Conservation (phyloP, 2,329 filamentous ascomycete genomes). For the Phaeoacremonium minimum region DNA sequence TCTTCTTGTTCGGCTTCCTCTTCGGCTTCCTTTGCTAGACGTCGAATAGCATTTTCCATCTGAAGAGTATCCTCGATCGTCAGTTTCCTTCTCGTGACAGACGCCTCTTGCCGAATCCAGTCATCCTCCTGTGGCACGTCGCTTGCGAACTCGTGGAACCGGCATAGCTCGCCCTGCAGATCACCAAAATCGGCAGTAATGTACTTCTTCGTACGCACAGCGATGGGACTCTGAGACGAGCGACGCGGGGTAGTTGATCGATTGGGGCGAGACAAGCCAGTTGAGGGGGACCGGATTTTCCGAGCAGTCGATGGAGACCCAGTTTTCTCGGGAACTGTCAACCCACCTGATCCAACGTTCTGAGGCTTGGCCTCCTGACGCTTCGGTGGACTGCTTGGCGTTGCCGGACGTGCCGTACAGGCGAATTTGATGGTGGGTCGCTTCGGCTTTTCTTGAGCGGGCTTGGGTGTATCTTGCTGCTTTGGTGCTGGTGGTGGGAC, state of each 20-base stretch:
- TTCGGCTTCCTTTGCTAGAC: conserved; percentile 83
- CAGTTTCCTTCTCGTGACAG: conserved; percentile 62
- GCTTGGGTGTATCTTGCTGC: conserved; percentile 2
- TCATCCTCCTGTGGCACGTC: conserved; percentile 80
- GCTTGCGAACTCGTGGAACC: conserved; percentile 89
- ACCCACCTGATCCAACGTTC: conserved; percentile 9
- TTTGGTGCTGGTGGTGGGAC: conserved; percentile 1
- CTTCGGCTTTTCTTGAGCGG: conserved; percentile 25
- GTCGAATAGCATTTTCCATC: conserved; percentile 85
- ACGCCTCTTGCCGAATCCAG: conserved; percentile 73
- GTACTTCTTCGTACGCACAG: conserved; percentile 37
- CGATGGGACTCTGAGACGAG: conserved; percentile 29
- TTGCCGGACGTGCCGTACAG: conserved; percentile 53
- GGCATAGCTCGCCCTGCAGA: conserved; percentile 50
- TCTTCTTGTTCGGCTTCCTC: conserved; percentile 78
- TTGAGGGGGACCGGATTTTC: conserved; percentile 20
- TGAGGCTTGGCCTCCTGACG: conserved; percentile 14
- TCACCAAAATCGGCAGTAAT: conserved; percentile 46
- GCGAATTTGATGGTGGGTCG: conserved; percentile 72
- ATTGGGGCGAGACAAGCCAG: conserved; percentile 10
- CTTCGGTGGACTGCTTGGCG: conserved; percentile 30
- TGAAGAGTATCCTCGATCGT: conserved; percentile 86
- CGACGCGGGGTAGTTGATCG: conserved; percentile 27
- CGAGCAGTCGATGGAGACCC: conserved; percentile 22
- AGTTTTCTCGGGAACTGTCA: conserved; percentile 17